Evolutionary conservation across 257 asterid species (phyloP), one percentile per base, ranked within the genome.

Genomic region (Nicotiana undulata): DNA sequence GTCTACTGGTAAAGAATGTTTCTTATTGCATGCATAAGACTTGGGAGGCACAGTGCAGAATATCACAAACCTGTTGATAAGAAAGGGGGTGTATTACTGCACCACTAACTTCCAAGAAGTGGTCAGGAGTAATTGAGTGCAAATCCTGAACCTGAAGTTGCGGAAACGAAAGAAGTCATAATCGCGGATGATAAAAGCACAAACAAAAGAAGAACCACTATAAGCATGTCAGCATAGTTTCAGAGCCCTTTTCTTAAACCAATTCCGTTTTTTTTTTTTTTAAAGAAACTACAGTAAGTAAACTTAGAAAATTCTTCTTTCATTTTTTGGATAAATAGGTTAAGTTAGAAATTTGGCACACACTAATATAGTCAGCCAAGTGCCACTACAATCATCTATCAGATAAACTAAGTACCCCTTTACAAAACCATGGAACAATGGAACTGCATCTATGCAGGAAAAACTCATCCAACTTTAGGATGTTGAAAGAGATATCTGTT

Each of bases 51-150:
- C 49, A 72, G 77, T 44, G 59, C 77, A 22, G 60, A 63, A 44
- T 63, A 44, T 79, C 74, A 79, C 63, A 63, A 89, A 95, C 99
- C 99, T 96, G 99, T 85, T 96, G 99, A 87, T 96, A 96, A 83
- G 99, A 96, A 82, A 96, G 94, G 64, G 99, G 97, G 85, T 96
- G 99, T 82, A 96, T 92, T 85, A 96, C 93, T 28, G 98, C 98
- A 81, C 99, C 98, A 80, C 99, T 92, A 84, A 96, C 93, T 94
- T 96, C 98, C 89, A 96, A 89, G 87, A 94, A 96, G 89, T 89
- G 87, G 85, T 90, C 89, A 5, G 99, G 99, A 44, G 99, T 96
- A 82, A 96, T 82, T 12, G 90, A 90, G 84, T 96, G 99, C 85
- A 96, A 86, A 94, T 96, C 93, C 90, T 96, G 98, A 86, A 96